Evolutionary conservation across 208 protist genomes (phyloP).

Genomic region (Leishmania guyanensis): DNA sequence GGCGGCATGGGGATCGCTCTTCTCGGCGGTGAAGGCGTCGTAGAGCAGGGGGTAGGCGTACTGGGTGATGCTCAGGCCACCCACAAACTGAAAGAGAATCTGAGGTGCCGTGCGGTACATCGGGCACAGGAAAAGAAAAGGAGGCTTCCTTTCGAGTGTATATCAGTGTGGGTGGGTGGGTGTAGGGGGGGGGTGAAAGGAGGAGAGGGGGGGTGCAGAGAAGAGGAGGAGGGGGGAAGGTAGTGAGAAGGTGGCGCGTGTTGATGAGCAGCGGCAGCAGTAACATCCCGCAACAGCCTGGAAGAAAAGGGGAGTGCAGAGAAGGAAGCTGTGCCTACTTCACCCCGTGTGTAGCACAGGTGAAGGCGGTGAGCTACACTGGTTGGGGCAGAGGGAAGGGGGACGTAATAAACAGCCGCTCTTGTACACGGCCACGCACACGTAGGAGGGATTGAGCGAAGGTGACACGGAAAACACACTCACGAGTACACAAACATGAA

Average conservation of each 20-base stretch:
- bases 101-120: slow-evolving; percentile 32
- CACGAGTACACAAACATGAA: neutral
- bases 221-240: neutral
- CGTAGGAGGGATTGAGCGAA: neutral
- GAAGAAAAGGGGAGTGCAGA: too few species aligned
- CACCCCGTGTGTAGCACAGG: too few species aligned
- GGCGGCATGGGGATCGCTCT: neutral
- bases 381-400: too few species aligned
- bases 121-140: neutral
- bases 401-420: too few species aligned
- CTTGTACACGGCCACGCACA: neutral
- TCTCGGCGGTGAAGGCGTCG: slow-evolving; percentile 3
- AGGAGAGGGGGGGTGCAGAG: neutral
- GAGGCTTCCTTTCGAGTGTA: neutral
- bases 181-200: neutral
- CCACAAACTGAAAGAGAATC: slow-evolving; percentile 37
- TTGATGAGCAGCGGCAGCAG: too few species aligned
- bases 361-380: too few species aligned
- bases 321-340: too few species aligned
- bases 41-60: slow-evolving; percentile 16
- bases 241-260: neutral
- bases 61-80: slow-evolving; percentile 37
- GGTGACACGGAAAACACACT: neutral
- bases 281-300: too few species aligned
- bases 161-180: neutral